Evolutionary conservation across 345 rosid species (phyloP), one percentile per base, ranked within the genome.

Genomic region (Syzygium jambos): DNA sequence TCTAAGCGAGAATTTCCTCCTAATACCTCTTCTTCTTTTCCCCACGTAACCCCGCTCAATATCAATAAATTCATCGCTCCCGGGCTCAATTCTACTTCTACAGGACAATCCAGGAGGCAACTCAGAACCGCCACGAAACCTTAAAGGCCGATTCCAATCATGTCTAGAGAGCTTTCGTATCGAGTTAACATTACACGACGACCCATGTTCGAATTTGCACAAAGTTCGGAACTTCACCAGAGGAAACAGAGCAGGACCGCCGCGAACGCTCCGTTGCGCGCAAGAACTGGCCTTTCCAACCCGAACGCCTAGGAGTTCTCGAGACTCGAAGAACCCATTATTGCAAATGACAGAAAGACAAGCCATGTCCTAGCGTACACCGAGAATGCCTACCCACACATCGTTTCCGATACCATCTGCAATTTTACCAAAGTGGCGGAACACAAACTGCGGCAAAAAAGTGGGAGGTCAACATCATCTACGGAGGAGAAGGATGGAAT

Each of bases 1-100:
- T 90, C 99, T 93, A 57, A 95, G 85, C 2, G 94, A 92, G 86
- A 94, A 93, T 85, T 89, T 93, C 91, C 88, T 90, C 89, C 88
- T 63, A 86, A 87, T 77, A 85, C 90, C 85, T 85, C 87, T 87
- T 38, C 87, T 89, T 87, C 89, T 86, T 43, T 89, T 91, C 63
- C 88, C 88, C 84, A 87, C 55, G 63, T 68, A 91, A 53, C 87
- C 89, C 86, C 87, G 86, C 19, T 90, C 91, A 89, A 86, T 90
- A 89, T 91, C 90, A 87, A 89, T 89, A 84, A 65, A 88, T 85
- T 89, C 89, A 85, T 88, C 91, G 46, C 52, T 87, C 14, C 92
- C 86, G 16, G 89, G 86, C 91, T 92, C 90, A 89, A 89, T 88
- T 85, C 90, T 93, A 57, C 86, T 90, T 51, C 87, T 91, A 92